Percentiles rank a stretch among this genome's conserved stretches.
Conservation (phyloP, 2,329 filamentous ascomycete genomes). For the Proliferodiscus dingleyae region DNA sequence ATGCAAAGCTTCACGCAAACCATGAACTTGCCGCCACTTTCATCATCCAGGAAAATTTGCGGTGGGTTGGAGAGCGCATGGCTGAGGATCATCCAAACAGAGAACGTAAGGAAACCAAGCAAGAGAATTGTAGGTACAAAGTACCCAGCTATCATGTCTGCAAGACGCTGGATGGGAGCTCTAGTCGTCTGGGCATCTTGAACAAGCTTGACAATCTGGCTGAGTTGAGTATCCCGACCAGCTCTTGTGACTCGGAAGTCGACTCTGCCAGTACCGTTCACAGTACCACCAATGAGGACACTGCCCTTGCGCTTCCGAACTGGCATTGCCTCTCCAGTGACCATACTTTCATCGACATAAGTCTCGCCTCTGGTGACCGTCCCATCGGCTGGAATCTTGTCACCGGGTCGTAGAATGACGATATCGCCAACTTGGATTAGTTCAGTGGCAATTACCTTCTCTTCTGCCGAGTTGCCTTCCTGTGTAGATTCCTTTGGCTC, state of each 20-base stretch:
- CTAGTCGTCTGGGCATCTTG: constrained; percentile 94
- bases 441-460: constrained; percentile 86
- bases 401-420: constrained; percentile 86
- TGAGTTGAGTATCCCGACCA: constrained; percentile 91
- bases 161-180: constrained; percentile 89
- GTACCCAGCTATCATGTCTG: constrained; percentile 85
- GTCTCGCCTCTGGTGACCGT: constrained; percentile 82
- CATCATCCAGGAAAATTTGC: constrained; percentile 73
- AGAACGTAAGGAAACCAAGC: constrained; percentile 79
- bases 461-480: constrained; percentile 63
- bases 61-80: constrained; percentile 82
- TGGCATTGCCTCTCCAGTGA: constrained; percentile 94
- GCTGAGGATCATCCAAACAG: constrained; percentile 91
- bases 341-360: constrained; percentile 96
- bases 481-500: constrained; percentile 42
- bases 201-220: constrained; percentile 96
- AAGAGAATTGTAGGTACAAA: constrained; percentile 88
- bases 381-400: constrained; percentile 95
- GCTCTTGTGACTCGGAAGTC: constrained; percentile 91
- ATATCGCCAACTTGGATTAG: constrained; percentile 91
- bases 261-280: constrained; percentile 86
- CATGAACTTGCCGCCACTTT: constrained; percentile 88
- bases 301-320: constrained; percentile 82
- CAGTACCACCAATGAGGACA: constrained; percentile 83
- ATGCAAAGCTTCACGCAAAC: constrained; percentile 97